A percentile compares a stretch with the other conserved stretches of the same genome.
These are phyloP conservation scores for Gossypium bickii DNA, from an alignment of 345 rosid genomes.

Conservation along the genomic window DNA sequence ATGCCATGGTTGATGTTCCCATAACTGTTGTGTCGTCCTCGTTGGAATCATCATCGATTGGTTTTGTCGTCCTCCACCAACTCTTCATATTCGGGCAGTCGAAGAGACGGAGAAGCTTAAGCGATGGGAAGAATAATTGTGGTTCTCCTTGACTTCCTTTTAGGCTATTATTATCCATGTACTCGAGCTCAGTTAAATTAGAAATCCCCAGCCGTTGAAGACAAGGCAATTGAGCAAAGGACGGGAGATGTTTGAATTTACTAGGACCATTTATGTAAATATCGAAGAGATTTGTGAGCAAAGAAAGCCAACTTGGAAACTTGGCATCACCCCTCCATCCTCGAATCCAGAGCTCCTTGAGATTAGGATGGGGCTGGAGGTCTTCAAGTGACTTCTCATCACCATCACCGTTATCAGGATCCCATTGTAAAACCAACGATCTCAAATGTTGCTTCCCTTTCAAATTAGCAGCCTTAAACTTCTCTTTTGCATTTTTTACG, in stretches of 20 bases:
- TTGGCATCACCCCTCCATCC: background rate
- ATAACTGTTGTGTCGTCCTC: too few species aligned
- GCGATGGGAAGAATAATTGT: too few species aligned
- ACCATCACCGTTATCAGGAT: background rate
- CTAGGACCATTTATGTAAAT: fast-evolving
- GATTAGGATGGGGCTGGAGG: background rate
- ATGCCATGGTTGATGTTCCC: too few species aligned
- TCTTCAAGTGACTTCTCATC: background rate
- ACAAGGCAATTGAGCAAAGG: background rate
- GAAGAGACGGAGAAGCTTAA: fast-evolving
- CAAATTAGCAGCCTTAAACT: background rate
- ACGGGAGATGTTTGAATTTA: background rate
- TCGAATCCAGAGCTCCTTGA: fast-evolving
- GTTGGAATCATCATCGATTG: too few species aligned
- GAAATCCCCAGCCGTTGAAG: too few species aligned
- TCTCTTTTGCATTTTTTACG: too few species aligned
- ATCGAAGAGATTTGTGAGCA: background rate
- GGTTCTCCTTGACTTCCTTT: too few species aligned
- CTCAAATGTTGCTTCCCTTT: background rate
- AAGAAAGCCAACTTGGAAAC: background rate
- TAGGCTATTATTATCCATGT: too few species aligned
- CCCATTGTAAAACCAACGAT: background rate
- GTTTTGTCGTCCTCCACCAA: too few species aligned
- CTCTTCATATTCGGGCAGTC: too few species aligned
- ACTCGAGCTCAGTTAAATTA: too few species aligned